These are phyloP conservation scores for Epicoccum nigrum DNA, from an alignment of 2,329 filamentous ascomycete species.

Conservation along the genomic window DNA sequence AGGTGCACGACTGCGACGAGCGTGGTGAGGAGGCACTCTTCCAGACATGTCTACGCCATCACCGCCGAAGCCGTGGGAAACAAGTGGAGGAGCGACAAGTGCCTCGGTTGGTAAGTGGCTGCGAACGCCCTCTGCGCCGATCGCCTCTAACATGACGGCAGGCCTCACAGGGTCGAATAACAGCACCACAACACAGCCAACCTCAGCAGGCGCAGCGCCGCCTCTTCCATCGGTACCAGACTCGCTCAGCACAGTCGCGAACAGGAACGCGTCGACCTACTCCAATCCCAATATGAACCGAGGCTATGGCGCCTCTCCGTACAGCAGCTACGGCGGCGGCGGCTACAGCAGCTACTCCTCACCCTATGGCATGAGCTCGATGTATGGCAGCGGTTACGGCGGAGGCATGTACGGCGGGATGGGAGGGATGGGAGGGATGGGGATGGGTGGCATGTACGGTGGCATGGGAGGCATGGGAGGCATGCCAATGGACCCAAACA, in stretches of 20 bases:
- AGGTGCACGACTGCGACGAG: slow-evolving; percentile 29
- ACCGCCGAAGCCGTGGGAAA: slow-evolving; percentile 97
- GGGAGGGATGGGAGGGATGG: slow-evolving; percentile 26
- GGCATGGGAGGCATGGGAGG: slow-evolving; percentile 41
- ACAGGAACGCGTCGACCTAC: slow-evolving; percentile 86
- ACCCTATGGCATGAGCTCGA: slow-evolving; percentile 23
- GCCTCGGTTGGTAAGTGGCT: slow-evolving; percentile 46
- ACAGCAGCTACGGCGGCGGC: slow-evolving; percentile 42
- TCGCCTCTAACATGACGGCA: slow-evolving; percentile 35
- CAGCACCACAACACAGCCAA: slow-evolving; percentile 52
- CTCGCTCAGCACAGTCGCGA: slow-evolving; percentile 78
- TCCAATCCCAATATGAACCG: slow-evolving; percentile 69
- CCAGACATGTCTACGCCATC: slow-evolving; percentile 67
- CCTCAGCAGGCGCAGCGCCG: slow-evolving; percentile 59
- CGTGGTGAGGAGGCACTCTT: slow-evolving; percentile 30
- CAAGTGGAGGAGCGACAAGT: slow-evolving; percentile 65
- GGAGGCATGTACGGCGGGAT: slow-evolving; percentile 50
- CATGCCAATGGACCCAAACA: slow-evolving; percentile 70
- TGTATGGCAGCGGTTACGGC: slow-evolving; percentile 19
- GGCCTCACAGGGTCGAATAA: slow-evolving; percentile 42
- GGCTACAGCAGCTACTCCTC: slow-evolving; percentile 60
- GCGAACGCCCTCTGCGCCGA: slow-evolving; percentile 17
- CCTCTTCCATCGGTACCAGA: slow-evolving; percentile 81
- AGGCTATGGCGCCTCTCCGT: slow-evolving; percentile 56
- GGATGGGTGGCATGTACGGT: slow-evolving; percentile 46